phyloP scores from a whole-genome alignment of 108 stramenopile species.

The Skeletonema menzelii region DNA sequence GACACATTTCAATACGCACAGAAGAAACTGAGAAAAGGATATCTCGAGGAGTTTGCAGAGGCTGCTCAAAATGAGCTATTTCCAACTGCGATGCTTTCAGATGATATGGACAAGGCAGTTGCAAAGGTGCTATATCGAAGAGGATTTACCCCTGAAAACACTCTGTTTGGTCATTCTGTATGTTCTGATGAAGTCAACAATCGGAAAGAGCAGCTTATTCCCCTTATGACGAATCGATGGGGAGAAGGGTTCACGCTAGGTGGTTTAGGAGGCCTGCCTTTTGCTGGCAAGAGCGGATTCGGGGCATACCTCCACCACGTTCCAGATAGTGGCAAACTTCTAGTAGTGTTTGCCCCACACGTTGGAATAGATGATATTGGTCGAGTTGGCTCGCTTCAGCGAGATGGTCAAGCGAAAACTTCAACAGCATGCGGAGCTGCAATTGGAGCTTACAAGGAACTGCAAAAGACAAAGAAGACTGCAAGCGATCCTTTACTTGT shows the following conservation, averaged over 20 bases:
- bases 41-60: slow-evolving; percentile 28
- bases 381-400: slow-evolving; percentile 4
- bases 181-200: slow-evolving; percentile 49
- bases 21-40: slow-evolving; percentile 14
- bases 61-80: slow-evolving; percentile 10
- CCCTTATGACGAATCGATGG: slow-evolving; percentile 34
- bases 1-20: slow-evolving; percentile 35
- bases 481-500: slow-evolving; percentile 11
- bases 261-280: slow-evolving; percentile 42
- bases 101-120: slow-evolving; percentile 26
- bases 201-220: slow-evolving; percentile 29
- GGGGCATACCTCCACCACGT: slow-evolving; percentile 44
- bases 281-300: slow-evolving; percentile 47
- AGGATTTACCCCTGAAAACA: slow-evolving; percentile 45
- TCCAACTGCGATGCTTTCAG: slow-evolving; percentile 38
- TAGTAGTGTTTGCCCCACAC: slow-evolving; percentile 14
- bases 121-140: slow-evolving; percentile 11
- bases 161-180: slow-evolving; percentile 34
- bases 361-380: slow-evolving; percentile 15
- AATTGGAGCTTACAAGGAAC: slow-evolving; percentile 25
- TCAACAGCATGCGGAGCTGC: slow-evolving; percentile 26
- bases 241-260: slow-evolving; percentile 38
- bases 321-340: slow-evolving; percentile 23
- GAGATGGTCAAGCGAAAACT: slow-evolving; percentile 13
- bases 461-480: slow-evolving; percentile 17